Evolutionary conservation across 2,329 filamentous ascomycete genomes (phyloP), one percentile per base, ranked within the genome.

Genomic region (Aspergillus fischeri): DNA sequence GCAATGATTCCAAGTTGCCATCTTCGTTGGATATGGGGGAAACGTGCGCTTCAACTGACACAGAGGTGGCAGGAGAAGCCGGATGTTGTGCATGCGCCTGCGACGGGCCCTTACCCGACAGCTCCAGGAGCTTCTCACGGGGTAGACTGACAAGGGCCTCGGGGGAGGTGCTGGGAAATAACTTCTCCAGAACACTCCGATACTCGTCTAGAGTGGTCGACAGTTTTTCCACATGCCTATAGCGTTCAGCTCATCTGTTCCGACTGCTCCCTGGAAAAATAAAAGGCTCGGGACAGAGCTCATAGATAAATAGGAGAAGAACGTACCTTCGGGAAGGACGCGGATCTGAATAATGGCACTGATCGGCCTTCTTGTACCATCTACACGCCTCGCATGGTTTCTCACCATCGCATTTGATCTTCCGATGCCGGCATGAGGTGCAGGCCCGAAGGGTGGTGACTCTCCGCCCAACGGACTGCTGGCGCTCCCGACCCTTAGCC

Each of bases 371-470:
- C 56, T 90, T 86, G 70, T 91, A 92, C 72, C 89, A 92, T 57
- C 90, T 83, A 70, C 90, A 94, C 70, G 92, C 90, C 41, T 89
- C 88, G 69, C 90, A 94, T 10, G 90, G 90, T 68, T 91, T 87
- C 63, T 87, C 84, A 54, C 90, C 90, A 76, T 92, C 89, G 69
- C 90, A 94, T 61, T 90, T 87, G 55, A 93, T 93, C 74, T 93
- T 94, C 60, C 90, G 83, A 64, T 90, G 82, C 69, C 91, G 87
- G 76, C 90, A 91, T 66, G 90, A 88, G 50, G 88, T 86, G 71
- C 88, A 91, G 41, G 88, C 88, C 10, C 74, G 72, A 17, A 75
- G 63, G 6, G 73, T 77, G 9, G 74, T 76, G 38, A 75, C 70
- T 54, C 74, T 64, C 10, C 70, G 70, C 41, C 67, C 66, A 32